A percentile compares a stretch with the other conserved stretches of the same genome.
Evolutionary conservation across 345 rosid genomes (phyloP).

Genomic region (Aquilaria malaccensis): DNA sequence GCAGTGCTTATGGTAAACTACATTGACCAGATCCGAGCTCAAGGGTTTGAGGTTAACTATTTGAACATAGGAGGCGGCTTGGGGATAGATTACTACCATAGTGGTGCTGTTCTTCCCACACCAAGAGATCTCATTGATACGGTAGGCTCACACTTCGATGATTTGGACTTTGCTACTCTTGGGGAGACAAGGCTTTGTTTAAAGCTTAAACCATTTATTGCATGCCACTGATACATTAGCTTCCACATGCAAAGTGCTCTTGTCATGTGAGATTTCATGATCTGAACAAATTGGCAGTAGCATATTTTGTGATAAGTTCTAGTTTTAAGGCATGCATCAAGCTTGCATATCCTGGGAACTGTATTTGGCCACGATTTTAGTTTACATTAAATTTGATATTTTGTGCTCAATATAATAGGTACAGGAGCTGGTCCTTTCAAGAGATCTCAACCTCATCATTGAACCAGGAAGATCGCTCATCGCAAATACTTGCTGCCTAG

Average conservation of each 20-base stretch:
- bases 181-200: no score
- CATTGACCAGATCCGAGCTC: slow-evolving; percentile 78
- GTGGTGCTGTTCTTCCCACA: slow-evolving; percentile 78
- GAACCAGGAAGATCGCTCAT: slow-evolving; percentile 98
- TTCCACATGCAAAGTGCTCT: no score
- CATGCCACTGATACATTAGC: no score
- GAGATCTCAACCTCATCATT: slow-evolving; percentile 70
- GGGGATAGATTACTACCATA: slow-evolving; percentile 91
- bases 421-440: slow-evolving; percentile 74
- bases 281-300: no score
- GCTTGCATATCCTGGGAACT: no score
- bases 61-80: slow-evolving; percentile 97
- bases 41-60: slow-evolving; percentile 83
- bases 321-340: no score
- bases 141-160: slow-evolving; percentile 32
- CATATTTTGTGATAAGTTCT: no score
- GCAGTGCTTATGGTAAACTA: slow-evolving; percentile 86
- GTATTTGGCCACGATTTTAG: no score
- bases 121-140: slow-evolving; percentile 96
- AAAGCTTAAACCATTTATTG: no score
- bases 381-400: neutral
- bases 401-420: slow-evolving; percentile 42
- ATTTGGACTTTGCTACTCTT: slow-evolving; percentile 1
- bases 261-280: no score
- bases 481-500: slow-evolving; percentile 94